A percentile compares a stretch with the other conserved stretches of the same genome.
These are phyloP conservation scores for Zymoseptoria passerinii DNA, from an alignment of 2,329 filamentous ascomycete genomes.

Conservation along the genomic window DNA sequence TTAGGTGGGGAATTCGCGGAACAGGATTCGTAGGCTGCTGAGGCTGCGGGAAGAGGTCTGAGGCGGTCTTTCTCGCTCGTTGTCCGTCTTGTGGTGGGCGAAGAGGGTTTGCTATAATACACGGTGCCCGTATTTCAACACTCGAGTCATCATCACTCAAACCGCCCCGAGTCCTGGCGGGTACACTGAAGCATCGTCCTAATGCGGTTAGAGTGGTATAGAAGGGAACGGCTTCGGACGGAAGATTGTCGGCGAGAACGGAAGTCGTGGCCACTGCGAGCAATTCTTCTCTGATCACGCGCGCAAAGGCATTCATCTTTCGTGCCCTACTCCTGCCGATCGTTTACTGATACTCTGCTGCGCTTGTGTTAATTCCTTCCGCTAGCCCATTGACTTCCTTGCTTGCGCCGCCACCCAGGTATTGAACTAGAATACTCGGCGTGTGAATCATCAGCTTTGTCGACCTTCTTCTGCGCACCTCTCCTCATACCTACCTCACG, in stretches of 20 bases:
- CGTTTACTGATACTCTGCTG: no score
- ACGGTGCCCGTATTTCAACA: neutral
- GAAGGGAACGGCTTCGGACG: neutral
- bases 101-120: neutral
- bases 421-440: neutral
- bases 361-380: neutral
- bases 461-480: neutral
- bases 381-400: neutral
- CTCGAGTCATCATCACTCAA: neutral
- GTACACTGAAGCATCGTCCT: neutral
- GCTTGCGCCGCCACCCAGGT: neutral
- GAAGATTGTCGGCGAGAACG: neutral
- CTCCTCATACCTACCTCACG: constrained; percentile 3
- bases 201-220: neutral
- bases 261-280: neutral
- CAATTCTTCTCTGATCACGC: neutral
- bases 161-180: neutral
- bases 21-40: neutral
- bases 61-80: neutral
- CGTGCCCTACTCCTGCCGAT: no score
- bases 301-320: neutral
- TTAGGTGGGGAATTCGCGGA: neutral
- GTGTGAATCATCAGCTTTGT: constrained; percentile 4
- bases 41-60: neutral
- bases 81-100: neutral